Conservation (phyloP, 306 rosid species). For the Potentilla sterilis region DNA sequence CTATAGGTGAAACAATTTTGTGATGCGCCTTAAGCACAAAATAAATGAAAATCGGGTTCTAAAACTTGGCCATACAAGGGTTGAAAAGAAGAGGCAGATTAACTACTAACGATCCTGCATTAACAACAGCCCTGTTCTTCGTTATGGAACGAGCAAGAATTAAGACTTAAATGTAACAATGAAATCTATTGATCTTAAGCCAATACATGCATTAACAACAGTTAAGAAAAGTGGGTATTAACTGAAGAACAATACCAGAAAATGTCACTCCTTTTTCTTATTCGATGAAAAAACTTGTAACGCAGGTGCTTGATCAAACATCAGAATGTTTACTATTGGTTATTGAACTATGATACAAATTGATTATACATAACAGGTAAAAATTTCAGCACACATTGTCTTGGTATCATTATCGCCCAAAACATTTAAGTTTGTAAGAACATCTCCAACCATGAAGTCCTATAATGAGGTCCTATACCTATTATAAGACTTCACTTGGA, state of each 20-base stretch:
- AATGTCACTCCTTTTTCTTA: no score
- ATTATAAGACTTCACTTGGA: no score
- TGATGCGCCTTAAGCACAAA: no score
- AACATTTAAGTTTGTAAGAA: neutral
- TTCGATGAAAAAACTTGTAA: no score
- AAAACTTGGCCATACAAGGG: no score
- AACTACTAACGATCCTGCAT: no score
- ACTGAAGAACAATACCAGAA: neutral
- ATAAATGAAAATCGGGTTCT: no score
- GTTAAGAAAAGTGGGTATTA: neutral
- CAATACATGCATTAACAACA: neutral
- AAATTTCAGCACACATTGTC: neutral
- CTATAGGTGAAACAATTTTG: no score
- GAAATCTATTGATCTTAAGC: neutral
- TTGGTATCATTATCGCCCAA: neutral
- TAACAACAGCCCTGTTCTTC: neutral
- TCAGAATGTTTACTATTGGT: neutral
- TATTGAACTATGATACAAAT: neutral
- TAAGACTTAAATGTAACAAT: neutral
- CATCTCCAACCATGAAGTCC: no score
- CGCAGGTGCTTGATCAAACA: neutral
- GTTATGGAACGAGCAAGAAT: neutral
- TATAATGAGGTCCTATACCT: no score
- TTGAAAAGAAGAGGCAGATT: no score
- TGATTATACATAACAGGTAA: neutral